Conservation (phyloP, 257 asterid species). For the Solanum clarkiae region DNA sequence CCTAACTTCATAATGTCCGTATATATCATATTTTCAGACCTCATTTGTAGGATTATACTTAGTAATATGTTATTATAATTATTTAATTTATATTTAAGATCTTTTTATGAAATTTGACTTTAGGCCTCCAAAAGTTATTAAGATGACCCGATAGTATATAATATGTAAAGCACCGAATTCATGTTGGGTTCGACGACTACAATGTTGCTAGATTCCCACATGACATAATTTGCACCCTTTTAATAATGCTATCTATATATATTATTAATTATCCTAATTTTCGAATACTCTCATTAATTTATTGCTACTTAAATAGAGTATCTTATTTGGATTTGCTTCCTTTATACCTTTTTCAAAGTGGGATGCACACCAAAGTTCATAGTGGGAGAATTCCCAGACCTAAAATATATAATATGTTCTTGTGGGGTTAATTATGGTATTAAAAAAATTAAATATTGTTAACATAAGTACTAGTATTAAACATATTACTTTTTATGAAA, state of each 20-base stretch:
- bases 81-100: no score
- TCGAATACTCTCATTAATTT: not conserved
- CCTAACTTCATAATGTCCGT: no score
- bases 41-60: no score
- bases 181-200: not conserved
- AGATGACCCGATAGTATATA: not conserved
- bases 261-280: not conserved
- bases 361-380: not conserved
- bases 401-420: not conserved
- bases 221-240: not conserved
- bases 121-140: accelerated
- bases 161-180: not conserved
- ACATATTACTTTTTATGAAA: not conserved
- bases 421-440: not conserved
- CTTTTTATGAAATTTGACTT: no score
- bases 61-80: no score
- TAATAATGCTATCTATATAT: not conserved
- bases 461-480: not conserved
- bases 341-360: slow-evolving; percentile 10
- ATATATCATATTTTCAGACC: no score
- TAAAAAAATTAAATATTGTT: not conserved
- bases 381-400: not conserved
- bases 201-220: not conserved
- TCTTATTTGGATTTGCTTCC: slow-evolving; percentile 21
- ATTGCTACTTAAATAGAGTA: not conserved